Percentiles rank a stretch among this genome's conserved stretches.
Evolutionary conservation across 2,329 filamentous ascomycete species (phyloP).

Genomic region (Didymella glomerata): DNA sequence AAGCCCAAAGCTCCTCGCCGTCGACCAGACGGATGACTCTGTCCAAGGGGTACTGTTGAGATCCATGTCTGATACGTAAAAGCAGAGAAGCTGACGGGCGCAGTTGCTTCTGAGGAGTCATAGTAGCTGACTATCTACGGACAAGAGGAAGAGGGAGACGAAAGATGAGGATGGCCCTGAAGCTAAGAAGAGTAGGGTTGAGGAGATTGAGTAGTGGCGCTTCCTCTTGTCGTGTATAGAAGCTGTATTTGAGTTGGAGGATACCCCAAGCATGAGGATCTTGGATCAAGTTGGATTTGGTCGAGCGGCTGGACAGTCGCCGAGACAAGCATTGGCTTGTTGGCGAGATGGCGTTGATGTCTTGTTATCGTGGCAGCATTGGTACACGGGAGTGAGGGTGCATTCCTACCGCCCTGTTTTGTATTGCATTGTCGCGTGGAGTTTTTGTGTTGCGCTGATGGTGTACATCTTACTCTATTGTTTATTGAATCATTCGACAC

Average conservation of each 20-base stretch:
- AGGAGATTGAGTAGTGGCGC: constrained; percentile 11
- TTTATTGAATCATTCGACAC: constrained; percentile 1
- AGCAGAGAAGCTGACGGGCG: constrained; percentile 13
- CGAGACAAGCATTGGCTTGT: background rate
- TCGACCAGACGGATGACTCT: constrained; percentile 70
- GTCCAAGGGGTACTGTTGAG: constrained; percentile 59
- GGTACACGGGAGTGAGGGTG: background rate
- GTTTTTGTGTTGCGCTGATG: constrained; percentile 3
- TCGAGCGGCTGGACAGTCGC: background rate
- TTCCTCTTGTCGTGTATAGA: constrained; percentile 17
- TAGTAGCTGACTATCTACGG: constrained; percentile 25
- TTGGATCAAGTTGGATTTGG: background rate
- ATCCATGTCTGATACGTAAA: constrained; percentile 20
- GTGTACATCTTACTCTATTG: constrained; percentile 1
- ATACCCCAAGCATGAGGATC: constrained; percentile 2
- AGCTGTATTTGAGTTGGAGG: background rate
- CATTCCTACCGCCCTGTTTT: background rate
- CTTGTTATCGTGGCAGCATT: constrained; percentile 5
- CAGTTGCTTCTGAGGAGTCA: constrained; percentile 25
- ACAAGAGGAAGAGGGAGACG: constrained; percentile 20
- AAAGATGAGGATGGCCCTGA: constrained; percentile 4
- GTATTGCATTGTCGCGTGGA: constrained; percentile 12
- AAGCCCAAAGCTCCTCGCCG: constrained; percentile 67
- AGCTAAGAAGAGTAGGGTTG: constrained; percentile 15
- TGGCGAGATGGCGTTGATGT: constrained; percentile 4